Evolutionary conservation across 495 filamentous ascomycete species (phyloP).

Genomic region (Xylaria flabelliformis): DNA sequence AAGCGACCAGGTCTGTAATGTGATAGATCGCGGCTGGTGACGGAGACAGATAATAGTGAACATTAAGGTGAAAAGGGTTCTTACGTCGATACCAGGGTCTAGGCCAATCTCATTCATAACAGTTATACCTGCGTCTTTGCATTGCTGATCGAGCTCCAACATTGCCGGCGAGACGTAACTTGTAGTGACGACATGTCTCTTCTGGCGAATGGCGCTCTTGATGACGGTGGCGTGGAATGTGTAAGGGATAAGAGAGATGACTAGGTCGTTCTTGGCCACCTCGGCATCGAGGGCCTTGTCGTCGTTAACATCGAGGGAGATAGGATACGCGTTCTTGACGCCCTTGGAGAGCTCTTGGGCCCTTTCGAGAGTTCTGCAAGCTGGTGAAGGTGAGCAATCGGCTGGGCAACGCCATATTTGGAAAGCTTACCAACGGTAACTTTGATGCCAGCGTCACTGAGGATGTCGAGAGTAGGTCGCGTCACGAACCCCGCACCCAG

Average conservation of each 20-base stretch:
- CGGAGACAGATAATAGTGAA: neutral
- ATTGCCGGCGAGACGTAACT: slow-evolving; percentile 92
- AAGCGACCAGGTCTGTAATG: neutral
- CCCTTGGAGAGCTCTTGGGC: slow-evolving; percentile 77
- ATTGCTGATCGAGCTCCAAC: slow-evolving; percentile 80
- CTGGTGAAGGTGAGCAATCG: slow-evolving; percentile 47
- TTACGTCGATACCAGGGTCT: slow-evolving; percentile 34
- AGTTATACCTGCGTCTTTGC: slow-evolving; percentile 92
- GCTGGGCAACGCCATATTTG: neutral
- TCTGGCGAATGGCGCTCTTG: slow-evolving; percentile 89
- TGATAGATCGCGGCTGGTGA: neutral
- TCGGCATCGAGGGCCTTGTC: slow-evolving; percentile 76
- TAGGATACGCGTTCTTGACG: slow-evolving; percentile 71
- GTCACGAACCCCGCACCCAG: slow-evolving; percentile 84
- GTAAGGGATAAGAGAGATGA: slow-evolving; percentile 88
- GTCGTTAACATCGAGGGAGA: slow-evolving; percentile 84
- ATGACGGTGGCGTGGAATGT: slow-evolving; percentile 90
- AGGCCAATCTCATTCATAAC: slow-evolving; percentile 96
- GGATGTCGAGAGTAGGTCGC: slow-evolving; percentile 77
- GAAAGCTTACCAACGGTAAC: slow-evolving; percentile 79
- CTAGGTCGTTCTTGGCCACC: slow-evolving; percentile 78
- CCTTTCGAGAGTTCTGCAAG: slow-evolving; percentile 81
- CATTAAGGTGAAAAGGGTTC: neutral
- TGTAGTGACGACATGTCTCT: slow-evolving; percentile 98
- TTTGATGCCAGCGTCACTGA: slow-evolving; percentile 74